Percentiles rank a stretch among this genome's conserved stretches.
Conservation (phyloP, 2,329 filamentous ascomycete genomes). For the Monosporascus sp. region DNA sequence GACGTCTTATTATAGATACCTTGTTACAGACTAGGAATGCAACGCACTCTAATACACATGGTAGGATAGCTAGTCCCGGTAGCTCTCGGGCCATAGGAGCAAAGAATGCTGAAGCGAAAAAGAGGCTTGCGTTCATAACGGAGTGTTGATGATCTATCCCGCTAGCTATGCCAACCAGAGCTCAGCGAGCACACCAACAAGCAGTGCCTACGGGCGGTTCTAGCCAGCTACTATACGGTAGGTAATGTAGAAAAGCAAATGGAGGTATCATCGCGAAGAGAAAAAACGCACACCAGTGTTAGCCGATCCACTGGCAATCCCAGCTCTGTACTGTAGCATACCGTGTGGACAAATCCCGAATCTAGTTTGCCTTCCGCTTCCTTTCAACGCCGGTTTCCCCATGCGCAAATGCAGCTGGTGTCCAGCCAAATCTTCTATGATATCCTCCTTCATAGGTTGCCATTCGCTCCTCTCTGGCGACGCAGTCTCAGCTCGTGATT, state of each 20-base stretch:
- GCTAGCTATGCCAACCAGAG: too few species aligned
- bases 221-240: constrained; percentile 1
- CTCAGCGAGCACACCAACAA: neutral
- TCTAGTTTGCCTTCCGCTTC: neutral
- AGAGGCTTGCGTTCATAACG: too few species aligned
- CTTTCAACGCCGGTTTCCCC: constrained; percentile 9
- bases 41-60: too few species aligned
- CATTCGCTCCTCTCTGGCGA: neutral
- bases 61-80: too few species aligned
- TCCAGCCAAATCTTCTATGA: neutral
- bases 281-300: neutral
- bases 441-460: neutral
- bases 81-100: too few species aligned
- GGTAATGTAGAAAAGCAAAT: constrained; percentile 5
- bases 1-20: too few species aligned
- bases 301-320: neutral
- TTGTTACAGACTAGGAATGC: too few species aligned
- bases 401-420: constrained; percentile 4
- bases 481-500: neutral
- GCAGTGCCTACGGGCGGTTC: neutral
- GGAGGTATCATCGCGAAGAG: constrained; percentile 13
- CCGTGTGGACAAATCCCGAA: neutral
- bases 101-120: too few species aligned
- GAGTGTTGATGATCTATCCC: too few species aligned
- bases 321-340: neutral